Conservation (phyloP, 163 green algal genomes). For the Chloroidium sp. region DNA sequence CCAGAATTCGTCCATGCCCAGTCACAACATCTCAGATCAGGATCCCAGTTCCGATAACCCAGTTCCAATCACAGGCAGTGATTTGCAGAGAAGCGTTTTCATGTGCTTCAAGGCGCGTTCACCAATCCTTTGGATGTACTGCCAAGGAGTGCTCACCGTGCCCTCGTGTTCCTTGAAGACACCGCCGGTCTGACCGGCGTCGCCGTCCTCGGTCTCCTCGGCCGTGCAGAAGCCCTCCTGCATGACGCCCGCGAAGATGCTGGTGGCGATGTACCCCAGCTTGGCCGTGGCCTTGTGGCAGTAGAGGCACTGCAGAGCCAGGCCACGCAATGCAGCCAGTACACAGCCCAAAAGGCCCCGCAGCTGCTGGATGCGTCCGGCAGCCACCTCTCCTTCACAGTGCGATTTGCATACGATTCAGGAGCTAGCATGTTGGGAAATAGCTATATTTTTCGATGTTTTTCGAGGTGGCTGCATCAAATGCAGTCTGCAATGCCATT, state of each 20-base stretch:
- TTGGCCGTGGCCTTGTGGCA: conserved; percentile 68
- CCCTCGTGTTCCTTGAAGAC: conserved; percentile 25
- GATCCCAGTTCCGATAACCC: too few relatives aligned
- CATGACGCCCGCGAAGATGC: conserved; percentile 68
- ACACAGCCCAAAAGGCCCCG: conserved; percentile 28
- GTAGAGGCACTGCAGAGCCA: conserved; percentile 32
- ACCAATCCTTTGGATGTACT: neutral
- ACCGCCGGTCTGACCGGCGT: conserved; percentile 15
- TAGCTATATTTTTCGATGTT: too few relatives aligned
- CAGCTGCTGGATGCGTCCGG: conserved; percentile 4
- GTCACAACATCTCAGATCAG: too few relatives aligned
- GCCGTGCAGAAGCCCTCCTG: conserved; percentile 87
- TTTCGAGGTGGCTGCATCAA: neutral
- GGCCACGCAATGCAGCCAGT: conserved; percentile 18
- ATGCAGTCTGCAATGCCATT: neutral
- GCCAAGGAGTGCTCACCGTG: conserved; percentile 12
- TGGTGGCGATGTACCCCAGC: conserved; percentile 70
- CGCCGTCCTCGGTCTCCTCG: conserved; percentile 6
- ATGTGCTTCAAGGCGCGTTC: too few relatives aligned
- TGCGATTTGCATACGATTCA: too few relatives aligned
- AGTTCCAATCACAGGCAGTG: too few relatives aligned
- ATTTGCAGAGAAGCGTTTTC: too few relatives aligned
- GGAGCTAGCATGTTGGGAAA: too few relatives aligned
- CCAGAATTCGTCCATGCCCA: too few relatives aligned
- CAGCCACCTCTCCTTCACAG: neutral